Conservation (phyloP, 2,329 filamentous ascomycete genomes). For the Metarhizium brunneum region DNA sequence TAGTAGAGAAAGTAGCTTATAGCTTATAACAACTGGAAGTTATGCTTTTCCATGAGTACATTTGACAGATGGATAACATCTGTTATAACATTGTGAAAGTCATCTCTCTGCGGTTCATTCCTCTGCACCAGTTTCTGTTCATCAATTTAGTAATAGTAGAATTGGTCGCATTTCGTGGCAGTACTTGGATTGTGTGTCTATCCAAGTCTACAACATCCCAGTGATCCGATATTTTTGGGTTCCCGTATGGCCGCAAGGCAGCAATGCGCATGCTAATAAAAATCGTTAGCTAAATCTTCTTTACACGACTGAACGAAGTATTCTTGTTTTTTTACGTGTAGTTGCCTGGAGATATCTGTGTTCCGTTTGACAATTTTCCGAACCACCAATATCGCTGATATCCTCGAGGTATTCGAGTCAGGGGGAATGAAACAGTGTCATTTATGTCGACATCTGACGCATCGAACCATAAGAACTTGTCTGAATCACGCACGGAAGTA, state of each 20-base stretch:
- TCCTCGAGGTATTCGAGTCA: constrained; percentile 23
- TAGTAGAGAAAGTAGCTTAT: neutral
- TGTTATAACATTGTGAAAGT: neutral
- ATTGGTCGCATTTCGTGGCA: constrained; percentile 21
- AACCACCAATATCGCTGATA: constrained; percentile 31
- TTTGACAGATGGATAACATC: neutral
- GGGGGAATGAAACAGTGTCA: constrained; percentile 28
- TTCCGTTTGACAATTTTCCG: constrained; percentile 31
- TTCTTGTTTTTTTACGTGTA: constrained; percentile 24
- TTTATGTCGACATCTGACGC: constrained; percentile 17
- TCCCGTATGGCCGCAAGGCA: constrained; percentile 31
- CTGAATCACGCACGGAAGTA: constrained; percentile 16
- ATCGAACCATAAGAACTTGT: constrained; percentile 2
- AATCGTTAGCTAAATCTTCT: neutral
- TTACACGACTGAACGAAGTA: neutral
- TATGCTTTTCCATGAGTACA: neutral
- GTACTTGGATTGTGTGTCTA: constrained; percentile 22
- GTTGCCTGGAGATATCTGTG: constrained; percentile 28
- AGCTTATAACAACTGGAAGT: neutral
- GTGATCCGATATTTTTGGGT: constrained; percentile 28
- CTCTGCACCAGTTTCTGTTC: neutral
- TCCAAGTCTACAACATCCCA: constrained; percentile 28
- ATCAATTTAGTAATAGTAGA: constrained; percentile 8
- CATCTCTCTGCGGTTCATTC: neutral
- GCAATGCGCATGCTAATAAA: constrained; percentile 30